phyloP scores from a whole-genome alignment of 768 basidiomycete species.

The Mycena vulgaris region DNA sequence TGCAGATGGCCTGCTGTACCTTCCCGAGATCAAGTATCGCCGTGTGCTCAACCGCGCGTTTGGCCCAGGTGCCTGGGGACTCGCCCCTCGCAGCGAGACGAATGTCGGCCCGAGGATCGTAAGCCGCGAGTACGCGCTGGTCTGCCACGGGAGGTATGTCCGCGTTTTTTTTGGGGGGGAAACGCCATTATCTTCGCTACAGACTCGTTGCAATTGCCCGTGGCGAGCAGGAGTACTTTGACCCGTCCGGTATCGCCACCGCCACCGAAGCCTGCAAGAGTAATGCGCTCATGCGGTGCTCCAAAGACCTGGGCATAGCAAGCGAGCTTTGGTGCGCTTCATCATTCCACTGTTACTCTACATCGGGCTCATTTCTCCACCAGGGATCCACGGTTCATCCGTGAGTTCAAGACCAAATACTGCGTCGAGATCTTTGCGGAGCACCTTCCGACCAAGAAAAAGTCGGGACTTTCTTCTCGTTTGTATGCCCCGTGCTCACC shows the following conservation, averaged over 20 bases:
- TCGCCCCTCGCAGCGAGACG: constrained; percentile 94
- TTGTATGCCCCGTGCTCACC: neutral
- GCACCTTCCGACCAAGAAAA: constrained; percentile 88
- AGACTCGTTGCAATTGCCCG: constrained; percentile 93
- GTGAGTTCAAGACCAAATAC: constrained; percentile 89
- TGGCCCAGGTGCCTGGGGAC: constrained; percentile 97
- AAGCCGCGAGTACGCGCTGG: constrained; percentile 93
- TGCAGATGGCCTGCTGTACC: constrained; percentile 93
- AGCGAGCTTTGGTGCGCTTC: constrained; percentile 90
- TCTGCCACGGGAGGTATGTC: constrained; percentile 90
- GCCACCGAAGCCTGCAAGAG: constrained; percentile 97
- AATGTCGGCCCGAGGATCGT: constrained; percentile 91
- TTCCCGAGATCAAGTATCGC: constrained; percentile 98
- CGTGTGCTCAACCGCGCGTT: constrained; percentile 94
- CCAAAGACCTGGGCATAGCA: constrained; percentile 96
- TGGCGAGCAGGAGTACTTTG: constrained; percentile 98
- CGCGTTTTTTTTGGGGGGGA: neutral
- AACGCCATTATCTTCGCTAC: neutral
- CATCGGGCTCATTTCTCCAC: constrained; percentile 43
- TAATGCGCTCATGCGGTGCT: constrained; percentile 97
- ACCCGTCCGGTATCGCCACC: constrained; percentile 90
- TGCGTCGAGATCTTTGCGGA: constrained; percentile 91
- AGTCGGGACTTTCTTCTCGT: constrained; percentile 68
- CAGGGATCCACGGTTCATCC: constrained; percentile 97
- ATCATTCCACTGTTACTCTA: neutral